These are phyloP conservation scores for Debaryomyces sp. DNA, from an alignment of 1,139 yeast genomes.

Conservation along the genomic window DNA sequence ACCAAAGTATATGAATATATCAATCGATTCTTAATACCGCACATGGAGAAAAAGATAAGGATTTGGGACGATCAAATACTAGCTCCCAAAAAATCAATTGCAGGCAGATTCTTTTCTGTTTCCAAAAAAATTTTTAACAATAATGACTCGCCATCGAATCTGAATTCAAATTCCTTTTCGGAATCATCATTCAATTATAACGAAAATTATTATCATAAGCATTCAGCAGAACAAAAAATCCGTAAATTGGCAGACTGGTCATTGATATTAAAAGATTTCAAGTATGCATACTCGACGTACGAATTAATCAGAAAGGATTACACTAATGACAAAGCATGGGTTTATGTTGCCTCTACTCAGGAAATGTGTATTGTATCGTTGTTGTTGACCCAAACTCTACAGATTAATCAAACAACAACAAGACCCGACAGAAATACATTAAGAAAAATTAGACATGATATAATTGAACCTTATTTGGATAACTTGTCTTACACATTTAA, in stretches of 20 bases:
- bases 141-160: conserved; percentile 19
- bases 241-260: conserved; percentile 92
- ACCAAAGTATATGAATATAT: conserved; percentile 55
- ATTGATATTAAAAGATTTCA: conserved; percentile 84
- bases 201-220: conserved; percentile 58
- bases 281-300: conserved; percentile 81
- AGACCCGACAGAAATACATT: conserved; percentile 54
- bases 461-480: conserved; percentile 68
- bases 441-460: conserved; percentile 60
- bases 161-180: conserved; percentile 5
- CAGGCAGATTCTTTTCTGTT: conserved; percentile 73
- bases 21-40: conserved; percentile 64
- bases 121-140: conserved; percentile 59
- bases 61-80: conserved; percentile 79
- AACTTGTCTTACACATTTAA: conserved; percentile 53
- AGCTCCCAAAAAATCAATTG: conserved; percentile 68
- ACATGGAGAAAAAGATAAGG: conserved; percentile 73
- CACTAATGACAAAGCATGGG: conserved; percentile 79
- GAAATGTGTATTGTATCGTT: conserved; percentile 84
- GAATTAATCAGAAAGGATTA: conserved; percentile 82
- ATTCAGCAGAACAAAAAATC: conserved; percentile 73
- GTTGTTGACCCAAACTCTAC: conserved; percentile 64
- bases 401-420: conserved; percentile 14
- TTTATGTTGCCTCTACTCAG: conserved; percentile 79
- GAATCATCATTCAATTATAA: conserved; percentile 39